Percentiles rank a stretch among this genome's conserved stretches.
Evolutionary conservation across 2,329 filamentous ascomycete genomes (phyloP).

Genomic region (Bisporella sp.): DNA sequence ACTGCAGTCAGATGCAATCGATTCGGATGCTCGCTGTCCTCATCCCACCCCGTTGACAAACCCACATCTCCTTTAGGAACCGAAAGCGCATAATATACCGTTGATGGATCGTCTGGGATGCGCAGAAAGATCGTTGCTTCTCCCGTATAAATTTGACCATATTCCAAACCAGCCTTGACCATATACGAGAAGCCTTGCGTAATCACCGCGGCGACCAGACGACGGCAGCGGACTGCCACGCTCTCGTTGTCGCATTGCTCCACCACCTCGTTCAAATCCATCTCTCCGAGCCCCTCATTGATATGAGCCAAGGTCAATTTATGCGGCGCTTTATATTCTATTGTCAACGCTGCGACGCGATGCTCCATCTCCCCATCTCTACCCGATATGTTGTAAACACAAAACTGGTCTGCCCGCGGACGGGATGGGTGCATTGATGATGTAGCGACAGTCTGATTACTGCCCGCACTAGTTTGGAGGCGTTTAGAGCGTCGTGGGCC

Average conservation of each 20-base stretch:
- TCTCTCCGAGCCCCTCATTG: neutral
- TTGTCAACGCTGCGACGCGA: neutral
- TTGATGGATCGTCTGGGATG: neutral
- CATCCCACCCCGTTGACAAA: neutral
- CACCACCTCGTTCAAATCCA: neutral
- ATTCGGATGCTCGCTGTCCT: neutral
- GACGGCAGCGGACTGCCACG: neutral
- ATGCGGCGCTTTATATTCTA: slow-evolving; percentile 5
- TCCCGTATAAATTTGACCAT: slow-evolving; percentile 1
- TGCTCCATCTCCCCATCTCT: neutral
- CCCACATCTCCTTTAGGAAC: neutral
- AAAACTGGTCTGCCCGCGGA: too few relatives aligned
- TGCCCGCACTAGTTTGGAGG: too few relatives aligned
- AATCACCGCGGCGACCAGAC: neutral
- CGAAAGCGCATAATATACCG: neutral
- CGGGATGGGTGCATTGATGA: too few relatives aligned
- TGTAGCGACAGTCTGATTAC: too few relatives aligned
- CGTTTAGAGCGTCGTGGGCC: too few relatives aligned
- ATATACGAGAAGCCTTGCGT: slow-evolving; percentile 1
- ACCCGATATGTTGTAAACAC: too few relatives aligned
- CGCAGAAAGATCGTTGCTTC: slow-evolving; percentile 2
- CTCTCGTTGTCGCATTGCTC: neutral
- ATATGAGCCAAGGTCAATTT: neutral
- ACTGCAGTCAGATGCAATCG: neutral
- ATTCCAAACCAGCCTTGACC: neutral